Evolutionary conservation across 306 rosid genomes (phyloP), one percentile per base, ranked within the genome.

Genomic region (Begonia masoniana): DNA sequence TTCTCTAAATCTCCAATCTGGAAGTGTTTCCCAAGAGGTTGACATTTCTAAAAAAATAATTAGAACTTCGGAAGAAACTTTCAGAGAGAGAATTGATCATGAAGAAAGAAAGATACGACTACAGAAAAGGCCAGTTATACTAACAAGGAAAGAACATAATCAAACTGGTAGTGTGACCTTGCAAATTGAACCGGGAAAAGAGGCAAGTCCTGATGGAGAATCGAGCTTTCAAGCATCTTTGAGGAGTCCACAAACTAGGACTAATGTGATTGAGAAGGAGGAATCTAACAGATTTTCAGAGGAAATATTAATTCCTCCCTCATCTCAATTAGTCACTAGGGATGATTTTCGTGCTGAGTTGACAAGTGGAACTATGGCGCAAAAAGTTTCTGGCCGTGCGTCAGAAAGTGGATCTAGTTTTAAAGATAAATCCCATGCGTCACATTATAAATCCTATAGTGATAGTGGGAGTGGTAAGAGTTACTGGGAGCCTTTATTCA

Each of bases 331-430:
- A 50, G 13, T 66, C 55, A 69, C n/a, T n/a, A n/a, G n/a, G n/a
- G n/a, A 71, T 64, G 62, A 81, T 2, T 15, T 26, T 19, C 49
- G 3, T 14, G 60, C 36, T 54, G 81, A 78, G 57, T 43, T 47
- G 50, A 48, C 74, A 14, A 31, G 78, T 41, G 76, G 63, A 54
- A 42, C 35, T 14, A 49, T 49, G 45, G 69, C 63, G 65, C 72
- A 76, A 48, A 67, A 60, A 47, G 56, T 71, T 65, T 68, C 56
- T 15, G 52, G 60, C 48, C 75, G 68, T 72, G 59, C 76, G 69
- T 74, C 80, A 55, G 83, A 74, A 60, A 65, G 71, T 55, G 67
- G 73, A 61, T 74, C 78, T n/a, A 67, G 81, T 72, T 60, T 39
- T 72, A 54, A 61, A 57, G 70, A 63, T 41, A 31, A 31, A 26